Evolutionary conservation across 1,284 basidiomycete species (phyloP).

Genomic region (Melampsora americana): DNA sequence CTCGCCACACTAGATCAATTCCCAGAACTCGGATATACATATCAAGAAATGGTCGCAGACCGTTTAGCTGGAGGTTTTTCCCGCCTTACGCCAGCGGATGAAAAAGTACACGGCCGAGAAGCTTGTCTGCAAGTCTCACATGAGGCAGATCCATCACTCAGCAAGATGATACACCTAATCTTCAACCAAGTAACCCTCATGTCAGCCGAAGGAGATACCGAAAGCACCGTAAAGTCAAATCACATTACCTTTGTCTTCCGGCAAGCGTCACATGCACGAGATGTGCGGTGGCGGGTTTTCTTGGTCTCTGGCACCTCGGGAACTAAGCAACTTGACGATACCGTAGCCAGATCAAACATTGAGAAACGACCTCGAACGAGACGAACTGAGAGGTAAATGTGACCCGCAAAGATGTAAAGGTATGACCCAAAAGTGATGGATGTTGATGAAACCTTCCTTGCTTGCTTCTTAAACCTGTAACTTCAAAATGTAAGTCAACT

Average conservation of each 20-base stretch:
- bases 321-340: not conserved
- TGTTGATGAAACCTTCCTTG: no score
- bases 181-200: not conserved
- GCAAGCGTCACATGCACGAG: constrained; percentile 30
- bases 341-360: not conserved
- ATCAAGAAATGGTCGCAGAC: constrained; percentile 11
- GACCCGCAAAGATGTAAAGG: not conserved
- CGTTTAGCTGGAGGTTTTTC: constrained; percentile 29
- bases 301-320: not conserved
- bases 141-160: not conserved
- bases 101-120: constrained; percentile 24
- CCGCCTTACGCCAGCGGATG: constrained; percentile 14
- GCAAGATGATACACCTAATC: constrained; percentile 24
- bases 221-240: not conserved
- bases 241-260: constrained; percentile 25
- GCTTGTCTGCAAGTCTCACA: constrained; percentile 23
- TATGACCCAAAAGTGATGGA: no score
- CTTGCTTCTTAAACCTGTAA: no score
- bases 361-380: not conserved
- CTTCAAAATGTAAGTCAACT: no score
- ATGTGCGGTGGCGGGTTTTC: constrained; percentile 13
- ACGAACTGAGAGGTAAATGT: not conserved
- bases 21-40: no score
- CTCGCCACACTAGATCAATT: no score
- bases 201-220: not conserved